Evolutionary conservation across 2,329 filamentous ascomycete species (phyloP).

Genomic region (Fusarium phyllophilum): DNA sequence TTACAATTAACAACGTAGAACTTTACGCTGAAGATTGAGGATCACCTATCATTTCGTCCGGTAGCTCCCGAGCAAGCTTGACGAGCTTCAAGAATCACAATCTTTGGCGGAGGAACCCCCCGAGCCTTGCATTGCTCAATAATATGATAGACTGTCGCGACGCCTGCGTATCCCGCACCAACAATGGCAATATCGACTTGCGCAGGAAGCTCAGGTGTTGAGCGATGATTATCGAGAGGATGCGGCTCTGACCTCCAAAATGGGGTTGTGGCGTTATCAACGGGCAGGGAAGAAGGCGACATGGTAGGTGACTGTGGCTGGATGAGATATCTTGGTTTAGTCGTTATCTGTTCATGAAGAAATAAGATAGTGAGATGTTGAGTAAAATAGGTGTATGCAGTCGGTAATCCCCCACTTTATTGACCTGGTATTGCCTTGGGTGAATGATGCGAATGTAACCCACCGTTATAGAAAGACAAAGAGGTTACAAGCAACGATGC

Average conservation of each 20-base stretch:
- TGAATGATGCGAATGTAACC: not conserved
- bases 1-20: fast-evolving
- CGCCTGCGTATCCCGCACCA: not conserved
- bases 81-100: constrained; percentile 2
- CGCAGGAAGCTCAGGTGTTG: not conserved
- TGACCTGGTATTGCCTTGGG: fast-evolving
- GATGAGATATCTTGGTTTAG: not conserved
- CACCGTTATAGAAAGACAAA: not conserved
- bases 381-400: not conserved
- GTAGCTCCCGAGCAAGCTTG: constrained; percentile 4
- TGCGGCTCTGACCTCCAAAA: constrained; percentile 6
- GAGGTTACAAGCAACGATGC: not conserved
- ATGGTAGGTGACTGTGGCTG: not conserved
- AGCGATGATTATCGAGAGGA: not conserved
- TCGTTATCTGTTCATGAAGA: not conserved
- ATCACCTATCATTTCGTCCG: not conserved
- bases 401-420: not conserved
- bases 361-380: not conserved
- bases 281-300: not conserved
- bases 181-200: not conserved
- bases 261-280: not conserved
- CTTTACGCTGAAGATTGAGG: fast-evolving
- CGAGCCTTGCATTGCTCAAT: not conserved
- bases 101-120: not conserved
- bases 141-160: not conserved